phyloP scores from a whole-genome alignment of 83 land plant genomes.

The Picea engelmannii region DNA sequence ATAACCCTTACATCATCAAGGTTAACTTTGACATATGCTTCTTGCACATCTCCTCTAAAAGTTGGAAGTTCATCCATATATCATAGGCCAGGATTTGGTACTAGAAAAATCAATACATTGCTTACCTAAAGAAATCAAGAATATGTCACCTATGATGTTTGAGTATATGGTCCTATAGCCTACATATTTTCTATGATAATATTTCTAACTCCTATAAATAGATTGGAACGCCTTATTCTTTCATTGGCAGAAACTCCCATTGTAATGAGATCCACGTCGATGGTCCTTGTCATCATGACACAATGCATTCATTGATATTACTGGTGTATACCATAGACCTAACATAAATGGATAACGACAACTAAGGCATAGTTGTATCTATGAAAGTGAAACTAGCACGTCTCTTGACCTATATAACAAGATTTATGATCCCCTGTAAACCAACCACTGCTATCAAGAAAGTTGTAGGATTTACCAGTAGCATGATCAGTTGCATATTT shows the following conservation, averaged over 20 bases:
- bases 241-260: slow-evolving; percentile 84
- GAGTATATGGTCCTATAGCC: slow-evolving; percentile 69
- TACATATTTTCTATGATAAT: slow-evolving; percentile 80
- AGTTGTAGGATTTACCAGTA: too few relatives aligned
- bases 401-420: too few relatives aligned
- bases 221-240: slow-evolving; percentile 65
- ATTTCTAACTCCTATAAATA: slow-evolving; percentile 50
- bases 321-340: too few relatives aligned
- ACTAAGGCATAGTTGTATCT: too few relatives aligned
- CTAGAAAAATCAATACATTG: neutral
- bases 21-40: slow-evolving; percentile 44
- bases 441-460: too few relatives aligned
- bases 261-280: too few relatives aligned
- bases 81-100: neutral
- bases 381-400: too few relatives aligned
- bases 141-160: slow-evolving; percentile 58
- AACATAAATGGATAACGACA: too few relatives aligned
- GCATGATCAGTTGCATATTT: too few relatives aligned
- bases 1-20: slow-evolving; percentile 54
- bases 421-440: too few relatives aligned
- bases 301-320: too few relatives aligned
- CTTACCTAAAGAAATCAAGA: neutral
- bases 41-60: slow-evolving; percentile 69
- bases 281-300: too few relatives aligned
- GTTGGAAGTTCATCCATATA: slow-evolving; percentile 15